Base-by-base conservation (phyloP, 164 flowering plant genomes). In the Vitis labrusca region DNA sequence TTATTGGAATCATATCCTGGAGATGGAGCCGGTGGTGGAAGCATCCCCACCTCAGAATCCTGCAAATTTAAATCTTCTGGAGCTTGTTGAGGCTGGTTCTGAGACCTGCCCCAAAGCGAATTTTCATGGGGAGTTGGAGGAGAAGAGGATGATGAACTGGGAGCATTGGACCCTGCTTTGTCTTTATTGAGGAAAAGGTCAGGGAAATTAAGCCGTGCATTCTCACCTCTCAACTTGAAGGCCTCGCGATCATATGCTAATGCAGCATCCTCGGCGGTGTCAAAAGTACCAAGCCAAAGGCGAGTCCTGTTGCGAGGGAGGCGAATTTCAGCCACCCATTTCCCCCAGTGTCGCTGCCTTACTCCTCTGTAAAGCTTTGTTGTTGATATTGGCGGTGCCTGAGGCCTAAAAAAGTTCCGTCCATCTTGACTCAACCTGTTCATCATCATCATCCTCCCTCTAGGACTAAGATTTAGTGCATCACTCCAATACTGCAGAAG, bases 261-360 rank as follows among this genome's bases (percentile, higher is more conserved):
- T 69, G 98, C 98, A 0, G 97, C 98, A 1, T 88, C 98, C 78
- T 94, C 98, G 0, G 98, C 97, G 0, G 93, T 90, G 84, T 94
- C 98, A 59, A 94, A 94, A 0, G 98, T 94, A 67, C 98, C 98
- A 1, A 94, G 95, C 98, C 98, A 94, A 61, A 94, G 94, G 49
- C 98, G 94, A 14, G 97, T 89, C 58, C 98, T 70, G 80, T 92
- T 86, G 13, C 88, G 84, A 57, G 98, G 97, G 15, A 92, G 92
- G 10, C 98, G 92, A 76, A 92, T 94, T 72, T 95, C 99, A 5
- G 98, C 98, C 6, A 93, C 99, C 99, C 98, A 93, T 81, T 95
- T 93, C 12, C 99, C 98, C 99, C 99, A 94, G 75, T 92, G 99
- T 44, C 99, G 75, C 72, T 94, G 98, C 74, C 97, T 85, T 29